Evolutionary conservation across 2,329 filamentous ascomycete species (phyloP).

Genomic region (Ceratocystis alfenasii): DNA sequence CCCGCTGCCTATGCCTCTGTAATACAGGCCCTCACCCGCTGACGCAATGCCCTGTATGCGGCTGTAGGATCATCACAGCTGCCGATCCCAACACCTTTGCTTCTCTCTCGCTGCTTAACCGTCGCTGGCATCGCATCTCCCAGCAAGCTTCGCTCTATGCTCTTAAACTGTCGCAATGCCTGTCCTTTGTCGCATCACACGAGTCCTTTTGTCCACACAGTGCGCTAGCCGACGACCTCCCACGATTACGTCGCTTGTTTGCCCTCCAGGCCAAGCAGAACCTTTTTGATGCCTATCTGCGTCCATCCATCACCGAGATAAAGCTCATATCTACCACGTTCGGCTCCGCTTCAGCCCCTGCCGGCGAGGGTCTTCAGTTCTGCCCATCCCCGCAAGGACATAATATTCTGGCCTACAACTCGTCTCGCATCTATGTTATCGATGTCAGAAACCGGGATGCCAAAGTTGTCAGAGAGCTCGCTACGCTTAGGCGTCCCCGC

Average conservation of each 20-base stretch:
- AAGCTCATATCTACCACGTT: conserved; percentile 74
- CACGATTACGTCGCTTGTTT: conserved; percentile 52
- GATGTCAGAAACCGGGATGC: conserved; percentile 51
- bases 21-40: conserved; percentile 2
- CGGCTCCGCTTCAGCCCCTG: conserved; percentile 70
- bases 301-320: conserved; percentile 57
- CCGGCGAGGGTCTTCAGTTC: conserved; percentile 78
- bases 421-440: conserved; percentile 69
- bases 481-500: conserved; percentile 62
- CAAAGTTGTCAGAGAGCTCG: conserved; percentile 62
- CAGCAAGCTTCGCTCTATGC: conserved; percentile 53
- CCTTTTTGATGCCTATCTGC: conserved; percentile 63
- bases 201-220: conserved; percentile 30
- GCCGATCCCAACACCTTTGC: conserved; percentile 54
- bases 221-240: conserved; percentile 40
- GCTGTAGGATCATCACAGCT: conserved; percentile 45
- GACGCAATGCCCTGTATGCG: conserved; percentile 9
- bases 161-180: conserved; percentile 49
- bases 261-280: conserved; percentile 61
- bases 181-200: conserved; percentile 45
- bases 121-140: conserved; percentile 52
- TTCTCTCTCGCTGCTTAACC: conserved; percentile 52
- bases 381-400: conserved; percentile 64
- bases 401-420: conserved; percentile 69
- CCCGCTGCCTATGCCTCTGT: background rate